Evolutionary conservation across 2,329 filamentous ascomycete species (phyloP).

Genomic region (Microsporum ferrugineum): DNA sequence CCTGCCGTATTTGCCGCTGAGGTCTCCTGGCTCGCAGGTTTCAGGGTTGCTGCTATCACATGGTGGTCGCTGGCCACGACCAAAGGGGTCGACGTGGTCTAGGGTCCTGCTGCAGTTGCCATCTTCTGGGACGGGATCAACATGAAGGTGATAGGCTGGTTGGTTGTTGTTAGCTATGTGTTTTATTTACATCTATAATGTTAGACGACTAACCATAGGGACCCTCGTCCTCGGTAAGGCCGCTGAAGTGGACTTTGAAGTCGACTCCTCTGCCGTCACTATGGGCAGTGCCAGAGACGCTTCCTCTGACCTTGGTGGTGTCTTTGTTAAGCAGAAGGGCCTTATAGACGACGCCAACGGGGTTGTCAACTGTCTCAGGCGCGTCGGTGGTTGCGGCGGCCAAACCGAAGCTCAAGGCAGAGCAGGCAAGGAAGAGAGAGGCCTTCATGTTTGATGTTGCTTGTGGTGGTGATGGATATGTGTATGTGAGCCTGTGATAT

Average conservation of each 20-base stretch:
- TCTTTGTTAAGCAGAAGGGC: conserved; percentile 45
- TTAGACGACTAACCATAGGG: conserved; percentile 45
- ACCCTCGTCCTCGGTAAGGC: conserved; percentile 43
- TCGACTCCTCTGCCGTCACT: conserved; percentile 45
- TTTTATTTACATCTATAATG: neutral
- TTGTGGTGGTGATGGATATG: neutral
- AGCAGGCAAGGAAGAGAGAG: conserved; percentile 1
- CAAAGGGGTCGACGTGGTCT: conserved; percentile 60
- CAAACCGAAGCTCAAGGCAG: conserved; percentile 16
- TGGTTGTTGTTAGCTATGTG: neutral
- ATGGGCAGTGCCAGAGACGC: conserved; percentile 38
- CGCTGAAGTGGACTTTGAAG: conserved; percentile 46
- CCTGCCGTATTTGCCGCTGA: conserved; percentile 61
- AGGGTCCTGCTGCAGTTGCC: conserved; percentile 62
- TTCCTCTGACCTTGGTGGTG: conserved; percentile 47
- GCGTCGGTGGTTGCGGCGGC: conserved; percentile 34
- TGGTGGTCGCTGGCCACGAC: conserved; percentile 48
- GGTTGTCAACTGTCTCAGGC: conserved; percentile 45
- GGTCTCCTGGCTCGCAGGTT: conserved; percentile 65
- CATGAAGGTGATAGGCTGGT: conserved; percentile 60
- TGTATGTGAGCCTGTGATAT: neutral
- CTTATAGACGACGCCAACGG: conserved; percentile 42
- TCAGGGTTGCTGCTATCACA: conserved; percentile 49
- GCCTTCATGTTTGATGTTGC: neutral
- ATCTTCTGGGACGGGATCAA: conserved; percentile 47